Base-by-base conservation (phyloP, 73 alveolate genomes). In the Loxodes magnus region DNA sequence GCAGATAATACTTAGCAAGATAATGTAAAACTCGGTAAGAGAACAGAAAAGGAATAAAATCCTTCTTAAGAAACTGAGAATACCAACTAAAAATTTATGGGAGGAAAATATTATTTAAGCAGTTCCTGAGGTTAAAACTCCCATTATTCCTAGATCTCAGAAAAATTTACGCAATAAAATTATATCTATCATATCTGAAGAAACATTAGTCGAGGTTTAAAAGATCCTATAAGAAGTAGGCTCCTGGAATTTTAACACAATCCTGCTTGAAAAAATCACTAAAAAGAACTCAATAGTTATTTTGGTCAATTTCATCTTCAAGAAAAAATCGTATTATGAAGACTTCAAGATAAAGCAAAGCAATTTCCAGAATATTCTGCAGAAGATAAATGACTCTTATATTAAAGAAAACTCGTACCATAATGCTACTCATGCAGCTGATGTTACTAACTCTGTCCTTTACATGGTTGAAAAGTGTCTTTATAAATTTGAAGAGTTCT, bases 351-450 rank as follows among this genome's bases (percentile, higher is more conserved):
- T 69, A 2, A 64, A 51, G 23, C 69, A 69, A 4, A 27, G 50
- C 25, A 42, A 44, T 22, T 39, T 69, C 0, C 21, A 30, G 19
- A 26, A 30, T 19, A 43, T 57, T 16, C 50, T 68, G 15, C 31
- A 43, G 22, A 22, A 62, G 27, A 30, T 68, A 5, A n/a, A n/a
- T n/a, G 73, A 22, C 14, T 28, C 29, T 5, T 62, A 56, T 4
- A 62, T 62, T 24, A 19, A 25, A 15, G 79, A 69, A 24, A 69
- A 69, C 52, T 53, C 68, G 10, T 83, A 83, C 65, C 95, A 83
- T 54, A 83, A 79, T 46, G 42, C 88, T 28, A 51, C 74, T 24
- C 95, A 83, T 67, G 95, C 92, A 0, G 69, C 79, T 7, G 95
- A 83, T 83, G 93, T 83, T 2, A 57, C 76, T 24, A 72, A 67